Evolutionary conservation across 108 stramenopile species (phyloP).

Genomic region (Stephanodiscus triporus): DNA sequence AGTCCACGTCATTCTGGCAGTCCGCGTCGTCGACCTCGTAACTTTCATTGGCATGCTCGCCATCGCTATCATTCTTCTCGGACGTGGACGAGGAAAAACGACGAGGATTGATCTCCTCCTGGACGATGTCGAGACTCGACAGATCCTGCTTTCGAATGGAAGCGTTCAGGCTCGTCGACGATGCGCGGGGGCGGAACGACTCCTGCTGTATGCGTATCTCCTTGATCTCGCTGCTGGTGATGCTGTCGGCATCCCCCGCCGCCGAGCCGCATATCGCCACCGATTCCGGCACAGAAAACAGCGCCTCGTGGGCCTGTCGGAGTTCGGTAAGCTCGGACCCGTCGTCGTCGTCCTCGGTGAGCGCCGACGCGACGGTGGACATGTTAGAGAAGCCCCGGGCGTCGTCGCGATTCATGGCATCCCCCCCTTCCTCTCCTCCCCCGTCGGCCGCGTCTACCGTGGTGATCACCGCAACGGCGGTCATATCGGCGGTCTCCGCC

Average conservation of each 20-base stretch:
- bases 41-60: not conserved
- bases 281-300: conserved; percentile 29
- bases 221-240: not conserved
- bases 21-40: not conserved
- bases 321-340: conserved; percentile 39
- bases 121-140: conserved; percentile 1
- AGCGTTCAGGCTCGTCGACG: not conserved
- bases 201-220: not conserved
- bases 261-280: not conserved
- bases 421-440: not conserved
- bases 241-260: not conserved
- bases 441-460: not conserved
- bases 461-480: not conserved
- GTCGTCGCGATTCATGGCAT: not conserved
- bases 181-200: not conserved
- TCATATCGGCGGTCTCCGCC: not conserved
- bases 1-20: not conserved
- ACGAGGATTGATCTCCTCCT: not conserved
- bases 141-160: not conserved
- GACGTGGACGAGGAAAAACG: not conserved
- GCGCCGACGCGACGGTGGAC: conserved; percentile 3
- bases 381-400: not conserved
- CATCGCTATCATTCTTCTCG: not conserved
- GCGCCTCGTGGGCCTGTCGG: conserved; percentile 37
- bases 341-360: conserved; percentile 21